A percentile compares a stretch with the other conserved stretches of the same genome.
Evolutionary conservation across 2,329 filamentous ascomycete genomes (phyloP).

Genomic region (Ophiosphaerella herpotricha): DNA sequence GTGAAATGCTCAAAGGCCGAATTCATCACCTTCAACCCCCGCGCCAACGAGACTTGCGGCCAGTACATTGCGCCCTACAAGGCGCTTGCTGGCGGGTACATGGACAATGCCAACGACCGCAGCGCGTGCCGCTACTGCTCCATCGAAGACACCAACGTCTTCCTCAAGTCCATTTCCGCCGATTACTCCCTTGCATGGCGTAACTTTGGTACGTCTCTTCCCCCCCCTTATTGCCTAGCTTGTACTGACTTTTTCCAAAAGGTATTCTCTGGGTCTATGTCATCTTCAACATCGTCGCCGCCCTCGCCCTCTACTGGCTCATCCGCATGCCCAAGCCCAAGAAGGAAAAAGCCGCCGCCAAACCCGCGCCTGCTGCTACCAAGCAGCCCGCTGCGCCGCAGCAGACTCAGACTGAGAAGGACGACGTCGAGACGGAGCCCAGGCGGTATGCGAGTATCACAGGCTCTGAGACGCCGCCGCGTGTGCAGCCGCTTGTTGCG

Average conservation of each 20-base stretch:
- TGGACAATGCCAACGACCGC: conserved; percentile 39
- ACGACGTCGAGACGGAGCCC: background rate
- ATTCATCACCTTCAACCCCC: conserved; percentile 67
- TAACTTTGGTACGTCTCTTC: conserved; percentile 53
- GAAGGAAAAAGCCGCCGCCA: conserved; percentile 39
- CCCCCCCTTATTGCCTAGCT: too few relatives aligned
- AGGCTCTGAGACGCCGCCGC: background rate
- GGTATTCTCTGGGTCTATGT: conserved; percentile 57
- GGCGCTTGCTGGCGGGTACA: conserved; percentile 40
- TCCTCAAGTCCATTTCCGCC: conserved; percentile 49
- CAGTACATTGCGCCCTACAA: conserved; percentile 47
- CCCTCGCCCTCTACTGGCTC: conserved; percentile 60
- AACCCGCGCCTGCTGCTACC: conserved; percentile 1
- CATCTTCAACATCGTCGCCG: conserved; percentile 56
- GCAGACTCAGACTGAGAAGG: background rate
- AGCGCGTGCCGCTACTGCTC: conserved; percentile 49
- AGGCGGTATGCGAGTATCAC: conserved; percentile 1
- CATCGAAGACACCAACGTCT: conserved; percentile 50
- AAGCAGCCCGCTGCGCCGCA: background rate
- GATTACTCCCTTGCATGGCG: conserved; percentile 55
- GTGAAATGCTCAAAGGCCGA: conserved; percentile 74
- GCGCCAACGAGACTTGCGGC: conserved; percentile 50
- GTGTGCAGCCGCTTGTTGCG: background rate
- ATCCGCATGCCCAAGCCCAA: conserved; percentile 58
- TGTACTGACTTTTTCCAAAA: background rate